Conservation (phyloP, 1,284 basidiomycete genomes). For the Exobasidium cylindrosporum region DNA sequence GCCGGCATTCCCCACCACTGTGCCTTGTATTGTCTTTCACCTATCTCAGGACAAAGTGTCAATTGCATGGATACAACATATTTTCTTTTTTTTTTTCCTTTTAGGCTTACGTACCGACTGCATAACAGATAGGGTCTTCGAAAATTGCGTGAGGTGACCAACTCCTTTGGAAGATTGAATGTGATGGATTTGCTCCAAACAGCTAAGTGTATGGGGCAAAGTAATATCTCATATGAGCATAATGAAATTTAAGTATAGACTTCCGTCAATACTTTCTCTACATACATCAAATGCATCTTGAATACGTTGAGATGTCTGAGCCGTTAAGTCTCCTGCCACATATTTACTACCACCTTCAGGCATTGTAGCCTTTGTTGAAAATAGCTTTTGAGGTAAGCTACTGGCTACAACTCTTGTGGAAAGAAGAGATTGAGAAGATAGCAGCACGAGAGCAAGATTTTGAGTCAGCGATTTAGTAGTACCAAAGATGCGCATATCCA, state of each 20-base stretch:
- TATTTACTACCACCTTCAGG: neutral
- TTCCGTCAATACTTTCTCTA: too few species aligned
- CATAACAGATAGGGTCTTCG: conserved; percentile 57
- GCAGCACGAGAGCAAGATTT: neutral
- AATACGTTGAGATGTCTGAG: neutral
- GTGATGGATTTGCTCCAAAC: conserved; percentile 63
- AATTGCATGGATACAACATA: too few species aligned
- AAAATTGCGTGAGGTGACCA: conserved; percentile 65
- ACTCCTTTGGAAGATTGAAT: conserved; percentile 63
- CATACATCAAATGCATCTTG: neutral
- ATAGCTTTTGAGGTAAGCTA: neutral
- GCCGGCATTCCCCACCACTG: conserved; percentile 69
- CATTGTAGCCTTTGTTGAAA: neutral
- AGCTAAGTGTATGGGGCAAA: too few species aligned
- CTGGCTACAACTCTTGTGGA: neutral
- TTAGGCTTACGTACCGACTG: too few species aligned
- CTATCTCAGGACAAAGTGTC: too few species aligned
- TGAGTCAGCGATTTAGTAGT: too few species aligned
- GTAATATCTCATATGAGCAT: too few species aligned
- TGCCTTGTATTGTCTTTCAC: conserved; percentile 20
- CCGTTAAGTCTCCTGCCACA: neutral
- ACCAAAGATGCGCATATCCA: too few species aligned
- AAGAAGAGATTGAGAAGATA: neutral
- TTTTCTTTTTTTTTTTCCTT: too few species aligned
- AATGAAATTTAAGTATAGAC: too few species aligned